Base-by-base conservation (phyloP, 768 basidiomycete species). In the Hortiboletus campestris region DNA sequence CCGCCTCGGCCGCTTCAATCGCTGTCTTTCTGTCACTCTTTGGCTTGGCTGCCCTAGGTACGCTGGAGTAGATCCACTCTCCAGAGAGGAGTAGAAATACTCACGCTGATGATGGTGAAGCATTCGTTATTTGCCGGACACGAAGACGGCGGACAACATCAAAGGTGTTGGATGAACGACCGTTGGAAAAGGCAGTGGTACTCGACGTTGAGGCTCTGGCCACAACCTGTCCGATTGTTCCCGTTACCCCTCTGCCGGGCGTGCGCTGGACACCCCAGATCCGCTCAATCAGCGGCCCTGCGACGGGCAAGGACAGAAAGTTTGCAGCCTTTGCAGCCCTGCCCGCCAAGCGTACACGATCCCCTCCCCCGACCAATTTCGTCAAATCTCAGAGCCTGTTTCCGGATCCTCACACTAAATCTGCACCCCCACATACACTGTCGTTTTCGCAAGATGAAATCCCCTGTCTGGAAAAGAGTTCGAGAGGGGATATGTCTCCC, bases 271-370 rank as follows among this genome's bases (percentile, higher is more conserved):
- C 62, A 22, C 71, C 72, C 10, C 70, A 72, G 22, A 62, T 71
- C 46, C 67, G 71, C n/a, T 68, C 67, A 10, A 69, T 72, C 46
- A 72, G 67, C 20, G 58, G 72, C 1, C 84, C 85, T 20, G 74
- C 71, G 11, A 74, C 81, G n/a, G 67, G 74, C 2, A 82, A 86
- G 64, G 47, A 51, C 29, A 60, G 44, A 29, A 59, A 49, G 34
- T 29, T 17, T 12, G 36, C 45, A 20, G 10, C 40, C 1, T 29
- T 17, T 12, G 36, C 45, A 20, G 10, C 40, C 1, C 50, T 34
- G 17, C n/a, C 45, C 34, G n/a, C 48, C 4, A 71, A 52, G 48
- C 67, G 60, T 9, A 52, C 61, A 40, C 60, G 66, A 14, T 66
- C 63, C 10, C 63, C 66, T 19, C 60, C 60, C 4, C 65, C 61